Conservation (phyloP, 2,329 filamentous ascomycete species). For the Fusarium odoratissimum region DNA sequence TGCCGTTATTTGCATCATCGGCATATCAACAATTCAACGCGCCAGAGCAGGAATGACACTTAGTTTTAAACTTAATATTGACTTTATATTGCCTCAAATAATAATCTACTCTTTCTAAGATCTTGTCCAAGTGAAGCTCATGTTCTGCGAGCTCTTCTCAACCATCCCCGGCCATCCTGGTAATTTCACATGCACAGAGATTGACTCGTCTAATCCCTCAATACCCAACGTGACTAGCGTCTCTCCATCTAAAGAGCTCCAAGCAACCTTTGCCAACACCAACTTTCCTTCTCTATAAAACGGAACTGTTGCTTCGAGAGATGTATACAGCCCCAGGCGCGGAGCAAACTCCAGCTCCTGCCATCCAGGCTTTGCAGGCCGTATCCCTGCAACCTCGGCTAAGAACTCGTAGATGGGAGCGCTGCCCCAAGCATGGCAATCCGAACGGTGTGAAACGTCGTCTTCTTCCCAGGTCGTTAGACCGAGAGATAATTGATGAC, state of each 20-base stretch:
- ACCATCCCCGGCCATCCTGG: background rate
- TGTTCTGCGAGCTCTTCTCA: background rate
- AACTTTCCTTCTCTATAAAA: background rate
- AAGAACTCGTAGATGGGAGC: background rate
- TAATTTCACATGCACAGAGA: background rate
- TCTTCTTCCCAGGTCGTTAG: background rate
- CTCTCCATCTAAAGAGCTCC: background rate
- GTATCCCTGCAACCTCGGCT: background rate
- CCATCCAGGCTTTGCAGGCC: background rate
- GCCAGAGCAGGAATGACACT: background rate
- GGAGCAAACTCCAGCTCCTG: background rate
- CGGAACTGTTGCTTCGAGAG: background rate
- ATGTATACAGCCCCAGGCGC: background rate
- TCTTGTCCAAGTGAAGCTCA: background rate
- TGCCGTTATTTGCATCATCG: background rate
- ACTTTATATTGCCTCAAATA: accelerated
- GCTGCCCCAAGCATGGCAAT: slow-evolving; percentile 1
- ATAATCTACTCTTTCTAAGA: background rate
- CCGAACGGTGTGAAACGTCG: background rate
- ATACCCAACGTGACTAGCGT: background rate
- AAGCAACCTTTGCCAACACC: background rate
- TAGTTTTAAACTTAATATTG: accelerated
- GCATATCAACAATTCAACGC: background rate
- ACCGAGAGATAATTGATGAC: background rate
- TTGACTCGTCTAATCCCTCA: background rate